Percentiles rank a stretch among this genome's conserved stretches.
Conservation (phyloP, 306 rosid genomes). For the Castanospermum australe region DNA sequence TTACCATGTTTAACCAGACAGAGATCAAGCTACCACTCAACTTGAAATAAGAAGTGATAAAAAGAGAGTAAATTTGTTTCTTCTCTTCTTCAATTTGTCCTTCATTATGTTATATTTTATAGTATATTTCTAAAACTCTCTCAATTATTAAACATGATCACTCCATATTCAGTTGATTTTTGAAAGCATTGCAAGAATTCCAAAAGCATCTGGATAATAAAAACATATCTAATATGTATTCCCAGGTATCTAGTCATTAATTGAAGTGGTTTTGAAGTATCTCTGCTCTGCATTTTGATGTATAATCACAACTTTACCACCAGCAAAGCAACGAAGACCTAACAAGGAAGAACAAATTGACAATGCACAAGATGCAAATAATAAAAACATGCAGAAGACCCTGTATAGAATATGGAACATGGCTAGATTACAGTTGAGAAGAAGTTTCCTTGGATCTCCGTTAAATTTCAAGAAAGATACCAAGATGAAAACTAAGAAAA, state of each 20-base stretch:
- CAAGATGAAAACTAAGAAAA: neutral
- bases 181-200: neutral
- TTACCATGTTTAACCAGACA: neutral
- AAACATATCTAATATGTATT: neutral
- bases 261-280: neutral
- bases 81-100: neutral
- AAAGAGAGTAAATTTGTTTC: neutral
- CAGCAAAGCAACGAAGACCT: neutral
- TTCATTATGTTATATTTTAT: too few relatives aligned
- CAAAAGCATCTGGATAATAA: neutral
- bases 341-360: neutral
- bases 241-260: neutral
- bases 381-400: neutral
- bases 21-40: neutral
- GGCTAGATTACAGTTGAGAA: neutral
- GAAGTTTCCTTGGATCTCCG: neutral
- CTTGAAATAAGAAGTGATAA: neutral
- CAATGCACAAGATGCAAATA: neutral
- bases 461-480: neutral
- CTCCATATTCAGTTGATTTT: neutral
- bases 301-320: neutral
- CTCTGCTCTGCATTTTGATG: neutral
- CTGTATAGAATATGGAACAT: neutral
- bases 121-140: neutral
- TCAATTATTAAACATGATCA: neutral